A percentile compares a stretch with the other conserved stretches of the same genome.
These are phyloP conservation scores for Arthroderma sp. DNA, from an alignment of 2,329 filamentous ascomycete species.

Conservation along the genomic window DNA sequence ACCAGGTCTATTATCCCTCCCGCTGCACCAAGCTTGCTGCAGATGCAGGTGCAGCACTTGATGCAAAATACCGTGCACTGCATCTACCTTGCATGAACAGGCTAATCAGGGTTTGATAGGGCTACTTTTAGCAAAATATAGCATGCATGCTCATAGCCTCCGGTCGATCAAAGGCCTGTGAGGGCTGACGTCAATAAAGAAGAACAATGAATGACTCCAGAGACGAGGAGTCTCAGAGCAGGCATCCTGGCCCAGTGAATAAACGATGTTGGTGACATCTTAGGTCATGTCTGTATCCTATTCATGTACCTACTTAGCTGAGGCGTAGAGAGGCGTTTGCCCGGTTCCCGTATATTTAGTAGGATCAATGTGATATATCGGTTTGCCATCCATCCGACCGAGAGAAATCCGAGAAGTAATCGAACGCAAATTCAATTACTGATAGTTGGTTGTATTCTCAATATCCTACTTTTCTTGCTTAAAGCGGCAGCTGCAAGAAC, in stretches of 20 bases:
- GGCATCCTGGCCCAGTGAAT: background rate
- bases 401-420: no score
- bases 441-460: no score
- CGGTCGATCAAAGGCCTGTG: background rate
- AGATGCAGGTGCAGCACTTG: background rate
- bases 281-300: no score
- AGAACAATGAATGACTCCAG: background rate
- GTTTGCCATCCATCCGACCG: no score
- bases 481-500: no score
- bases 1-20: background rate
- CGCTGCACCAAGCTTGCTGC: background rate
- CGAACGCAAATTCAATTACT: no score
- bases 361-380: background rate
- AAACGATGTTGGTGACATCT: background rate
- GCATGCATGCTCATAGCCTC: no score
- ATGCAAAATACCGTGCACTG: background rate
- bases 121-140: background rate
- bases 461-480: no score
- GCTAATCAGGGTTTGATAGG: background rate
- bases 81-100: constrained; percentile 1
- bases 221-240: background rate
- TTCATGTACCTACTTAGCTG: no score
- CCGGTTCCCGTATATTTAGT: background rate
- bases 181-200: background rate
- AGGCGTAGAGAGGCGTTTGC: background rate